A percentile compares a stretch with the other conserved stretches of the same genome.
Conservation (phyloP, 495 filamentous ascomycete species). For the Penicillium roqueforti region DNA sequence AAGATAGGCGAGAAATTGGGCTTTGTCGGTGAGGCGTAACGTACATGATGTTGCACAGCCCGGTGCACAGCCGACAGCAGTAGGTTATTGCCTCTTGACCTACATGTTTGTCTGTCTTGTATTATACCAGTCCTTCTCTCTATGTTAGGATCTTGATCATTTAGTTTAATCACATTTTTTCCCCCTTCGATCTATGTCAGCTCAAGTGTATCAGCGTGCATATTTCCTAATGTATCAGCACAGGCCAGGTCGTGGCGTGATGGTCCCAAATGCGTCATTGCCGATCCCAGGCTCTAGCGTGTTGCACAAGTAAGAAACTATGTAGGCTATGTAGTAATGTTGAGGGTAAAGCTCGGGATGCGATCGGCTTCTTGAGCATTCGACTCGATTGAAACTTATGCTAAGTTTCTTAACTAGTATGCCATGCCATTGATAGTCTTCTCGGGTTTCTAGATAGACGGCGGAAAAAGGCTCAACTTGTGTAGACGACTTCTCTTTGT, state of each 20-base stretch:
- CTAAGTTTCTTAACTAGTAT: too few species aligned
- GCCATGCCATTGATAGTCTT: too few species aligned
- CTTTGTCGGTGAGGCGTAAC: conserved; percentile 39
- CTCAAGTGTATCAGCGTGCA: background rate
- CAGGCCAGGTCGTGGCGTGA: background rate
- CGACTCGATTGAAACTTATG: too few species aligned
- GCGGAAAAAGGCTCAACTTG: too few species aligned
- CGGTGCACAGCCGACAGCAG: background rate
- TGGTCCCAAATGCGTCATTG: conserved; percentile 3
- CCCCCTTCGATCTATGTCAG: background rate
- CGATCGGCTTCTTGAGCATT: too few species aligned
- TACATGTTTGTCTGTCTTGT: conserved; percentile 8
- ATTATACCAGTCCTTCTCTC: conserved; percentile 19
- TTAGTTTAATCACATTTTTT: background rate
- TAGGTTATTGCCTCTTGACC: background rate
- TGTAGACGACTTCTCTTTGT: too few species aligned
- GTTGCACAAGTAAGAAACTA: background rate
- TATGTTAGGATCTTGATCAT: background rate
- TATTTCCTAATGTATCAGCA: background rate
- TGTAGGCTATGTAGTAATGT: background rate
- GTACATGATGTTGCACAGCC: conserved; percentile 3
- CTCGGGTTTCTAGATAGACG: too few species aligned
- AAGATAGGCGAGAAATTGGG: conserved; percentile 86
- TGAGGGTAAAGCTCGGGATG: too few species aligned
- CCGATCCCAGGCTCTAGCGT: background rate